phyloP scores from a whole-genome alignment of 352 stramenopile genomes.

The Aphanomyces cochlioides region DNA sequence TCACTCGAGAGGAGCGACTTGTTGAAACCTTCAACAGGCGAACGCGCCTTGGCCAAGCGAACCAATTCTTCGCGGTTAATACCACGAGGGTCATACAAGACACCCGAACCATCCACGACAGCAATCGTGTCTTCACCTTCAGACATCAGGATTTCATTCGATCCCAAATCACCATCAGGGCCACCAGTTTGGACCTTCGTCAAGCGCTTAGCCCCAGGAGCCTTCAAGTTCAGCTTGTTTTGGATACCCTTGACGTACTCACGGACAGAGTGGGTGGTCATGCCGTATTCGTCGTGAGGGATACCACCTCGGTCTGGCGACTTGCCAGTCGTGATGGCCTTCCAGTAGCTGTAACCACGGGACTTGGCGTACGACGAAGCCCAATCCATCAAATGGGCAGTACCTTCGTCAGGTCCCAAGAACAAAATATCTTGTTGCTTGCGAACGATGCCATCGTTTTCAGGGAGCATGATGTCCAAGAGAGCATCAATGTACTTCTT shows the following conservation, averaged over 20 bases:
- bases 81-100: constrained; percentile 33
- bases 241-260: constrained; percentile 77
- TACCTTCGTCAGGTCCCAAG: constrained; percentile 79
- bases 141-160: constrained; percentile 35
- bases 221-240: constrained; percentile 66
- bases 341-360: constrained; percentile 72
- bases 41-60: constrained; percentile 29
- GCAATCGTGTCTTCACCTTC: constrained; percentile 33
- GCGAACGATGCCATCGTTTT: constrained; percentile 65
- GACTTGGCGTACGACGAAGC: constrained; percentile 80
- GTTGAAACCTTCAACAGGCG: constrained; percentile 40
- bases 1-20: constrained; percentile 27
- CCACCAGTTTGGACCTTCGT: constrained; percentile 35
- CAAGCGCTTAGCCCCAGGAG: constrained; percentile 79
- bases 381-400: constrained; percentile 64
- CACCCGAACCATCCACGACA: constrained; percentile 34
- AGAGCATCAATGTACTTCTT: constrained; percentile 82
- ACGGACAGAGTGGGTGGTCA: constrained; percentile 78
- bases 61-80: constrained; percentile 33
- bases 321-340: constrained; percentile 84
- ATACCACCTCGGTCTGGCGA: constrained; percentile 61
- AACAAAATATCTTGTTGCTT: constrained; percentile 83
- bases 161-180: constrained; percentile 35
- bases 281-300: constrained; percentile 85
- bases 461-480: constrained; percentile 72